Conservation (phyloP, 495 filamentous ascomycete genomes). For the Daldinia bambusicola region DNA sequence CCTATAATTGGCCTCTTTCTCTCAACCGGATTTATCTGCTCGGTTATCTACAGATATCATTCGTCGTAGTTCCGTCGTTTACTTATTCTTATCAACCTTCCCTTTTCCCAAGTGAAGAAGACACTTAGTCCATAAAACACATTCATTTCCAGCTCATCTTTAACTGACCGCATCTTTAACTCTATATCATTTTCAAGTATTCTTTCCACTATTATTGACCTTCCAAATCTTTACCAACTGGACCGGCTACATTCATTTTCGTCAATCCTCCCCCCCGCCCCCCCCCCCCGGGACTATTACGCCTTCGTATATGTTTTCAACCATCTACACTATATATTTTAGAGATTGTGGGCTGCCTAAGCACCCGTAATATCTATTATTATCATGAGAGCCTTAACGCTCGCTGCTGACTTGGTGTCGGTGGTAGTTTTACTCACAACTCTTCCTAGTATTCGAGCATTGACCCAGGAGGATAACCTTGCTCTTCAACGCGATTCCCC, state of each 20-base stretch:
- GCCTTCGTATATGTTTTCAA: conserved; percentile 2
- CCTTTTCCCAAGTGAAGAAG: background rate
- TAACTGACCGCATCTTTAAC: background rate
- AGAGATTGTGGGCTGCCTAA: conserved; percentile 1
- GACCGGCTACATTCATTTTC: conserved; percentile 23
- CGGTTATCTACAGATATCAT: conserved; percentile 1
- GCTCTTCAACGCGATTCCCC: conserved; percentile 35
- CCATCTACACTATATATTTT: conserved; percentile 24
- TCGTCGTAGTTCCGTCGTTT: background rate
- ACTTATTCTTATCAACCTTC: background rate
- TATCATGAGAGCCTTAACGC: conserved; percentile 51
- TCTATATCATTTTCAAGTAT: conserved; percentile 3
- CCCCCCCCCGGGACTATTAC: conserved; percentile 4
- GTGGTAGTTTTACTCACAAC: conserved; percentile 48
- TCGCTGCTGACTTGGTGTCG: conserved; percentile 51
- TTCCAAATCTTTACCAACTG: background rate
- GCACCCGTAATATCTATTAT: conserved; percentile 18
- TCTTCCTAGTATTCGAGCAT: conserved; percentile 44
- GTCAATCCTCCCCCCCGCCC: background rate
- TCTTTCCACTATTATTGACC: background rate
- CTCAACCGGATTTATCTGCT: conserved; percentile 11
- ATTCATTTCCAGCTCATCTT: background rate
- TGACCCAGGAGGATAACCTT: conserved; percentile 43
- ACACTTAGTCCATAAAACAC: background rate
- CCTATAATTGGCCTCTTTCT: conserved; percentile 27